A percentile compares a stretch with the other conserved stretches of the same genome.
Conservation (phyloP, 1,284 basidiomycete genomes). For the Macrocystidia cucumis region DNA sequence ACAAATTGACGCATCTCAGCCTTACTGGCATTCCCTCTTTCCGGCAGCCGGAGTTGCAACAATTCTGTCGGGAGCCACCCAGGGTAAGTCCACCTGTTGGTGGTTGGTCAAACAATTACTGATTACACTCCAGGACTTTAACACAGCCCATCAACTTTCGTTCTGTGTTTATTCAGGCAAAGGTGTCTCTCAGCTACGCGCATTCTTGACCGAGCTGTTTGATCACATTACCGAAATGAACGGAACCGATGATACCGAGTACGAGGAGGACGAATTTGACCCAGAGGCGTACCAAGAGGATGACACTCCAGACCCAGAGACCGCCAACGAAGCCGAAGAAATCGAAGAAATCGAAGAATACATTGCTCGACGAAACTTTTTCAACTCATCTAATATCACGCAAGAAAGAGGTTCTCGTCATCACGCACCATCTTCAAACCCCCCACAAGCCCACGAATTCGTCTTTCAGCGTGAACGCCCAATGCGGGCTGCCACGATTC, state of each 20-base stretch:
- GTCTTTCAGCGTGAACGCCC: conserved; percentile 22
- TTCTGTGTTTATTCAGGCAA: conserved; percentile 98
- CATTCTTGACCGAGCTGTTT: conserved; percentile 68
- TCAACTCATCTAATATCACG: conserved; percentile 20
- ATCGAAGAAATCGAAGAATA: conserved; percentile 16
- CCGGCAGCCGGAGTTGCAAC: conserved; percentile 78
- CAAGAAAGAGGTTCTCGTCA: conserved; percentile 11
- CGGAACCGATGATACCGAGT: conserved; percentile 65
- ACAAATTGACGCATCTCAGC: conserved; percentile 90
- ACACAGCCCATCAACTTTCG: conserved; percentile 81
- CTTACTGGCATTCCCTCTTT: conserved; percentile 96
- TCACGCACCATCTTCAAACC: conserved; percentile 10
- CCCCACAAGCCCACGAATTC: conserved; percentile 22
- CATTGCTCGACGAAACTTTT: conserved; percentile 17
- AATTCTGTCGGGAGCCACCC: conserved; percentile 87
- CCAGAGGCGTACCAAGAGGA: conserved; percentile 45
- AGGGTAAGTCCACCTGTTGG: conserved; percentile 40
- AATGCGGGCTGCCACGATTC: conserved; percentile 19
- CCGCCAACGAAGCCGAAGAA: conserved; percentile 32
- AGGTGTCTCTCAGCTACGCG: conserved; percentile 80
- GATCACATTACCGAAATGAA: conserved; percentile 66
- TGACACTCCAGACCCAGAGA: conserved; percentile 39
- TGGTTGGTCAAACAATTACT: conserved; percentile 6
- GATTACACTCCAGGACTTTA: conserved; percentile 70
- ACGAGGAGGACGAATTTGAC: conserved; percentile 61